Percentiles rank a stretch among this genome's conserved stretches.
Conservation (phyloP, 805 yeast genomes). For the Vanderwaltozyma tropicalis region DNA sequence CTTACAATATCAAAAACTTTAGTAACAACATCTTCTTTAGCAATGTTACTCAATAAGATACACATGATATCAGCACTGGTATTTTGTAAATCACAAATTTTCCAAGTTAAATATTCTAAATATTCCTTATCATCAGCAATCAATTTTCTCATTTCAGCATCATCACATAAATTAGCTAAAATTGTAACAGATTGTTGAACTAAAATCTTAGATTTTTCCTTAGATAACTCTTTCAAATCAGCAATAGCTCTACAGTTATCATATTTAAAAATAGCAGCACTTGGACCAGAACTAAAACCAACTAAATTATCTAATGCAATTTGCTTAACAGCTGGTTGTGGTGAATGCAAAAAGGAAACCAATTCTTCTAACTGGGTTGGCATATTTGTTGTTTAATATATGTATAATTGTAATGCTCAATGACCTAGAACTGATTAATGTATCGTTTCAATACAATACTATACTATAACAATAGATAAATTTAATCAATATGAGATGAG, state of each 20-base stretch:
- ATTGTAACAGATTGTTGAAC: constrained; percentile 67
- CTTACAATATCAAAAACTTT: constrained; percentile 35
- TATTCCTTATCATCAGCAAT: constrained; percentile 58
- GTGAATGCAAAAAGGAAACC: constrained; percentile 72
- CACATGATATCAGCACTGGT: constrained; percentile 70
- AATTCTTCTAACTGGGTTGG: constrained; percentile 48
- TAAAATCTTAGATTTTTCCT: constrained; percentile 42
- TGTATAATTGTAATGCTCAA: no score
- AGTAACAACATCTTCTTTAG: constrained; percentile 60
- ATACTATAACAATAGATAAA: not conserved
- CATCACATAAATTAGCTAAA: constrained; percentile 74
- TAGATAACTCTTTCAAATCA: constrained; percentile 55
- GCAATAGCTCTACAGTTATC: constrained; percentile 60
- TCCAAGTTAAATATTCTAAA: constrained; percentile 36
- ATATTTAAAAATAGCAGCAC: constrained; percentile 54
- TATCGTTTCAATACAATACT: not conserved
- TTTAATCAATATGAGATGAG: constrained; percentile 5
- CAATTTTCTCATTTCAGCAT: constrained; percentile 47
- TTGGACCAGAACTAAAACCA: constrained; percentile 67
- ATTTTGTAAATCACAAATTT: constrained; percentile 46
- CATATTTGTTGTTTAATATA: constrained; percentile 28
- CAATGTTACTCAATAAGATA: constrained; percentile 75
- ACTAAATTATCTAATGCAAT: constrained; percentile 79
- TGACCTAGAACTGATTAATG: not conserved
- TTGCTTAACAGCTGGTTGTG: constrained; percentile 67